phyloP scores from a whole-genome alignment of 2,329 filamentous ascomycete genomes.

The Trematosphaeria pertusa region DNA sequence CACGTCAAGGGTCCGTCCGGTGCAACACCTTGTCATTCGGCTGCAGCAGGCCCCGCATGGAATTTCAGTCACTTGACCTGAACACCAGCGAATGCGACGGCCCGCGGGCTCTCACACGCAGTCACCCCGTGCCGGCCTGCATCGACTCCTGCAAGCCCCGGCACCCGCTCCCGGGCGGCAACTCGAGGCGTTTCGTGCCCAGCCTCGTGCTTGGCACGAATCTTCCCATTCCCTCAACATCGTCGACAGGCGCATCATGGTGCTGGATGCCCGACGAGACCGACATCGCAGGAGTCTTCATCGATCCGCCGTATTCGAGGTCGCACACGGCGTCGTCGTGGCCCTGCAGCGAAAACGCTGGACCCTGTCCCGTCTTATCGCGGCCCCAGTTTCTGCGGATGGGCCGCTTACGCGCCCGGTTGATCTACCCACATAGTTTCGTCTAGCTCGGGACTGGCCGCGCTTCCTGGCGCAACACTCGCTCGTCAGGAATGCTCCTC shows the following conservation, averaged over 20 bases:
- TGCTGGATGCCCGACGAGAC: slow-evolving; percentile 21
- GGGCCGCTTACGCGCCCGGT: slow-evolving; percentile 46
- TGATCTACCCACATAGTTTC: slow-evolving; percentile 41
- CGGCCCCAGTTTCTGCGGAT: slow-evolving; percentile 29
- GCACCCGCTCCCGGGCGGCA: slow-evolving; percentile 46
- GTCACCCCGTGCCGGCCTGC: slow-evolving; percentile 42
- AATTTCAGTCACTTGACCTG: slow-evolving; percentile 67
- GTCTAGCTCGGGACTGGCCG: slow-evolving; percentile 47
- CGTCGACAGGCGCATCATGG: slow-evolving; percentile 22
- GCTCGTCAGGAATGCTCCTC: slow-evolving; percentile 23
- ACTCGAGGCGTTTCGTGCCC: slow-evolving; percentile 42
- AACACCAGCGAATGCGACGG: slow-evolving; percentile 50
- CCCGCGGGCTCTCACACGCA: slow-evolving; percentile 43
- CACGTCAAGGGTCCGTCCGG: slow-evolving; percentile 24
- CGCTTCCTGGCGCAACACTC: slow-evolving; percentile 34
- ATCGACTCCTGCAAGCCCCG: slow-evolving; percentile 41
- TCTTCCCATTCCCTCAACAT: slow-evolving; percentile 12
- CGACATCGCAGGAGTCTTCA: slow-evolving; percentile 14
- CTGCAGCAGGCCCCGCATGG: slow-evolving; percentile 59
- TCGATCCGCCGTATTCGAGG: slow-evolving; percentile 13
- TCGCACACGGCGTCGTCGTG: slow-evolving; percentile 9
- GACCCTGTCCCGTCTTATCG: slow-evolving; percentile 32
- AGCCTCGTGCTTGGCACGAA: slow-evolving; percentile 34
- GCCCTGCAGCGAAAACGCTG: slow-evolving; percentile 19
- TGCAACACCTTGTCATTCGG: slow-evolving; percentile 32